These are phyloP conservation scores for Astragalus membranaceus DNA, from an alignment of 306 rosid species.

Conservation along the genomic window DNA sequence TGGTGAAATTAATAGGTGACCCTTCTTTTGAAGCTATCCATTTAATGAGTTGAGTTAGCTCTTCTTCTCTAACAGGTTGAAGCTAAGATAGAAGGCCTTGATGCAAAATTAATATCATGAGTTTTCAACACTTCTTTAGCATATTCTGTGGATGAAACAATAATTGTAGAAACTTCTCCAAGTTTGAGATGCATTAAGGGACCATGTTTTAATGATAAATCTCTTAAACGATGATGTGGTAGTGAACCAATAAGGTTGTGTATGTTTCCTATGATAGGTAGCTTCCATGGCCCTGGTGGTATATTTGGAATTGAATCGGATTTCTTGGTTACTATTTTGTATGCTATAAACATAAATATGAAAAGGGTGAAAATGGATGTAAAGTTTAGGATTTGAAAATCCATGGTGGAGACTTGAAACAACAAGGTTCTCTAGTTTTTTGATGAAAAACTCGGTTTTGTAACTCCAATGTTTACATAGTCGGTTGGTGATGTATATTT, in stretches of 20 bases:
- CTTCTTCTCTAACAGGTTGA: conserved; percentile 22
- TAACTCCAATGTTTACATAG: neutral
- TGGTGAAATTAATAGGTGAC: conserved; percentile 17
- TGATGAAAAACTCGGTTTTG: neutral
- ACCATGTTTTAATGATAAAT: conserved; percentile 33
- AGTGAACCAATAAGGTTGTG: conserved; percentile 19
- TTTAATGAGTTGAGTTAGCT: neutral
- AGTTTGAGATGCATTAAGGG: conserved; percentile 39
- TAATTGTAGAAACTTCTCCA: conserved; percentile 31
- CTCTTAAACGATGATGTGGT: conserved; percentile 29
- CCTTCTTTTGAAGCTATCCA: conserved; percentile 20
- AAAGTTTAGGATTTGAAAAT: conserved; percentile 5
- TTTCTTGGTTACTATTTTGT: conserved; percentile 9
- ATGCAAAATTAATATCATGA: conserved; percentile 29
- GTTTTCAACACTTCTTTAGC: conserved; percentile 29
- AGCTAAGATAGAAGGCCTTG: conserved; percentile 26
- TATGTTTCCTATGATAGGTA: conserved; percentile 34
- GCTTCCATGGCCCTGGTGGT: conserved; percentile 41
- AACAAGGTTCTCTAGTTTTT: neutral
- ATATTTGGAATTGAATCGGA: conserved; percentile 8
- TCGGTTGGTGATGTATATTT: too few relatives aligned
- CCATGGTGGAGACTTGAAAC: neutral
- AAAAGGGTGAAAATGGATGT: conserved; percentile 8
- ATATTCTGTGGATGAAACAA: conserved; percentile 33
- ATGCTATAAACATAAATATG: neutral